Evolutionary conservation across 208 protist genomes (phyloP).

Genomic region (Vickermania ingenoplastis): DNA sequence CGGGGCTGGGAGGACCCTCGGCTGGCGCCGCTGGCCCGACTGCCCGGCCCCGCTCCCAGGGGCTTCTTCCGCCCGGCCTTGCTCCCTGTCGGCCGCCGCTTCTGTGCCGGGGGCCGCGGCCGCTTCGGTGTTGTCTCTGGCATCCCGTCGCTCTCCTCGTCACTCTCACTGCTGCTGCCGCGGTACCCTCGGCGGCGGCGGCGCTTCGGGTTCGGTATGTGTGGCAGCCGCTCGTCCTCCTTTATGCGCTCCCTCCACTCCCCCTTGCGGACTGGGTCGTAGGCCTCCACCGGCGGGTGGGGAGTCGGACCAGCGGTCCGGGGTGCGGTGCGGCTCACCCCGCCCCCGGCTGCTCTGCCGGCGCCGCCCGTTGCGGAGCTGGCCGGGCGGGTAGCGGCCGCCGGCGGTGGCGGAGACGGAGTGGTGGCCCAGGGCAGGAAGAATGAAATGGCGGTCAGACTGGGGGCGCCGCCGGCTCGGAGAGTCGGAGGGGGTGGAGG

Average conservation of each 20-base stretch:
- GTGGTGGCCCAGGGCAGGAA: background rate
- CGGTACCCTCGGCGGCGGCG: background rate
- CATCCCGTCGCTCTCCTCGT: too few relatives aligned
- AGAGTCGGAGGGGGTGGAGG: background rate
- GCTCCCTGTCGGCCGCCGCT: too few relatives aligned
- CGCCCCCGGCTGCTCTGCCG: background rate
- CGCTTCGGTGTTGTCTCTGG: background rate
- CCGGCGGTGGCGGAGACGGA: background rate
- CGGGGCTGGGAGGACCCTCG: too few relatives aligned
- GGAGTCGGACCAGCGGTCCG: background rate
- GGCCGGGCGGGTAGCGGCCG: background rate
- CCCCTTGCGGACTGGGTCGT: background rate
- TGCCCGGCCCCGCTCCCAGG: too few relatives aligned
- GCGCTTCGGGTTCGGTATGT: background rate
- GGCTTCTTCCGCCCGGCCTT: too few relatives aligned
- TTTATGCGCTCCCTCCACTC: background rate
- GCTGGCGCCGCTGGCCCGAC: too few relatives aligned
- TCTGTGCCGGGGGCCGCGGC: background rate
- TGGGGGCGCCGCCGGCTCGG: background rate
- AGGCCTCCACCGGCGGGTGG: background rate
- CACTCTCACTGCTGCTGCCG: background rate
- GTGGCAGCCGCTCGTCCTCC: background rate
- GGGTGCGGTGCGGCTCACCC: background rate
- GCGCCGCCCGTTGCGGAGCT: background rate
- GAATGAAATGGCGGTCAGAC: background rate